Base-by-base conservation (phyloP, 2,329 filamentous ascomycete genomes). In the Colletotrichum caudatum region DNA sequence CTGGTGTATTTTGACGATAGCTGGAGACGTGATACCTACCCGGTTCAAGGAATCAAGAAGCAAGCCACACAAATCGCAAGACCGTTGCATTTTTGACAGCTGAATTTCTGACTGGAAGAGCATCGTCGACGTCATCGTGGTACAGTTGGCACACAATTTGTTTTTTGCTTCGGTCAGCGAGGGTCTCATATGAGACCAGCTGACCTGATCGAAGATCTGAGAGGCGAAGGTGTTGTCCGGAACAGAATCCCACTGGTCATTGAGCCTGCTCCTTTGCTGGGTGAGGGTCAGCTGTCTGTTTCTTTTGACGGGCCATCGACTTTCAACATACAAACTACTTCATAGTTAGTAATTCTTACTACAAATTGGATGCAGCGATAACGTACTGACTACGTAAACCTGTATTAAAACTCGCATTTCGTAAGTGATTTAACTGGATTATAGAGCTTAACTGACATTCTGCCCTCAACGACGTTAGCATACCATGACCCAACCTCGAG, bases 181-280 rank as follows among this genome's bases (percentile, higher is more conserved):
- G 2, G 64, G 46, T 54, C 20, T 16, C 18, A 6, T 2, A 18
- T 26, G 5, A 35, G n/a, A 7, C 44, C 56, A 54, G 20, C 35
- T 33, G 11, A 66, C 3, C 8, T 66, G 18, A 0, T 35, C 3
- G 6, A 66, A 35, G 2, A 60, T 23, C 35, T 61, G 4, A 0
- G 41, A 50, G 14, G 66, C 58, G 41, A 68, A 68, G 44, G 26
- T 16, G 20, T 64, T 64, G 39, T 68, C 66, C 20, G 26, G 11
- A 12, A 33, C 7, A 29, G 44, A 64, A 6, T 50, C 59, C 66
- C 66, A 68, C 14, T 23, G 23, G 26, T 68, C 53, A n/a, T 64
- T 51, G 11, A 68, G 53, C 39, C 64, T 44, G 56, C 64, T 61
- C 20, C 46, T 35, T 54, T 66, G 56, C 64, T 66, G 56, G 5